These are phyloP conservation scores for Brasilioporus rufonigricans DNA, from an alignment of 768 basidiomycete species.

Conservation along the genomic window DNA sequence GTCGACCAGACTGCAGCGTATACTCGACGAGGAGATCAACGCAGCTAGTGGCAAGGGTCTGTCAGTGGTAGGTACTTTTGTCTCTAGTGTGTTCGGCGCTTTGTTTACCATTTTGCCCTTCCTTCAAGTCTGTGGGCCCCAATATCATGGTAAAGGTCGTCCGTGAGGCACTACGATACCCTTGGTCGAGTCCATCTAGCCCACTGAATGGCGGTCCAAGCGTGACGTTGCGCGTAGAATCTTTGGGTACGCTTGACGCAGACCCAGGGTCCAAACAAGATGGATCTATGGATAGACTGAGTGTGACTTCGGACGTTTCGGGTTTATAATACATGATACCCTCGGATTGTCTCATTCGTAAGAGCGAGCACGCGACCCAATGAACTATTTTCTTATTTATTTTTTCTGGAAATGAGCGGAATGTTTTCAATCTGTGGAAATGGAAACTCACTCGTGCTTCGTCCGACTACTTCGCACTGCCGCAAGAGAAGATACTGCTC, in stretches of 20 bases:
- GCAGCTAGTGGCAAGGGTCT: conserved; percentile 31
- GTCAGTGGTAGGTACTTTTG: conserved; percentile 40
- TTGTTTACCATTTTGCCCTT: not conserved
- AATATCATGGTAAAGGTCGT: conserved; percentile 34
- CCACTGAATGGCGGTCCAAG: conserved; percentile 33
- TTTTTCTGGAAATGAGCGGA: no score
- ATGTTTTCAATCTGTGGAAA: no score
- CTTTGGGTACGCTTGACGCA: conserved; percentile 33
- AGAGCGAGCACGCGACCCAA: no score
- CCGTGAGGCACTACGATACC: conserved; percentile 34
- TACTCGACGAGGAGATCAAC: conserved; percentile 37
- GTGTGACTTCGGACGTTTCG: not conserved
- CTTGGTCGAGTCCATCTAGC: conserved; percentile 26
- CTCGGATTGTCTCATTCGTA: not conserved
- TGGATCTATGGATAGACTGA: no score
- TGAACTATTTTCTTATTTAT: no score
- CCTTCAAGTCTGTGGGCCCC: conserved; percentile 37
- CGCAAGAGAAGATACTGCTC: not conserved
- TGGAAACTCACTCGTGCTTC: no score
- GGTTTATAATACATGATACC: not conserved
- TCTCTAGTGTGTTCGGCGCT: not conserved
- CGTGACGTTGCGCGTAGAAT: conserved; percentile 32
- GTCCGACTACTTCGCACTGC: not conserved
- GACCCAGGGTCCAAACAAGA: no score
- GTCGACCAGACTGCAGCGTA: conserved; percentile 40